phyloP scores from a whole-genome alignment of 2,329 filamentous ascomycete species.

The Aspergillus neotritici region DNA sequence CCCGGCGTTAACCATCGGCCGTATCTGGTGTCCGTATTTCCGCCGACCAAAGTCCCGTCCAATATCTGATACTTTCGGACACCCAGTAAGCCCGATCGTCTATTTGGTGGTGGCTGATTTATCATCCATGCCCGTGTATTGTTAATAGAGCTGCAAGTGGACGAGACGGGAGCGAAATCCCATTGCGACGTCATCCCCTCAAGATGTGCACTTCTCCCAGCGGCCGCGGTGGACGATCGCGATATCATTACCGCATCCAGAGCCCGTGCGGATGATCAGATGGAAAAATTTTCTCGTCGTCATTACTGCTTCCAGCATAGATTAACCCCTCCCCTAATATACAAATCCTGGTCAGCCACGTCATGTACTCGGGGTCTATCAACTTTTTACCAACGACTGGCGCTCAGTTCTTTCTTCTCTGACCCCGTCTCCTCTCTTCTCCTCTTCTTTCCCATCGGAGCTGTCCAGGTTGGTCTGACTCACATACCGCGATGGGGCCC shows the following conservation, averaged over 20 bases:
- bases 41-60: slow-evolving; percentile 1
- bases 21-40: slow-evolving; percentile 10
- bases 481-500: not conserved
- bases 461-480: not conserved
- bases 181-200: slow-evolving; percentile 4
- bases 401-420: not conserved
- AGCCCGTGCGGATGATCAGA: slow-evolving; percentile 6
- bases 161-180: not conserved
- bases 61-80: not conserved
- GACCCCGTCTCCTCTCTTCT: not conserved
- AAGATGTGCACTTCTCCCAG: not conserved
- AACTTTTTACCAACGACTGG: not conserved
- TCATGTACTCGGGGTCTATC: slow-evolving; percentile 3
- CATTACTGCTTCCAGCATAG: slow-evolving; percentile 12
- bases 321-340: slow-evolving; percentile 7
- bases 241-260: slow-evolving; percentile 9
- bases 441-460: not conserved
- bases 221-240: slow-evolving; percentile 5
- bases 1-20: slow-evolving; percentile 4
- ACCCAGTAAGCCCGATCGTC: not conserved
- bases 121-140: not conserved
- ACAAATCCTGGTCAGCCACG: slow-evolving; percentile 1
- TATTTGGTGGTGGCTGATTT: not conserved
- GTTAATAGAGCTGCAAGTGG: not conserved
- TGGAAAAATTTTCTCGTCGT: slow-evolving; percentile 10